Evolutionary conservation across 2,329 filamentous ascomycete species (phyloP).

Genomic region (Fusarium floridanum): DNA sequence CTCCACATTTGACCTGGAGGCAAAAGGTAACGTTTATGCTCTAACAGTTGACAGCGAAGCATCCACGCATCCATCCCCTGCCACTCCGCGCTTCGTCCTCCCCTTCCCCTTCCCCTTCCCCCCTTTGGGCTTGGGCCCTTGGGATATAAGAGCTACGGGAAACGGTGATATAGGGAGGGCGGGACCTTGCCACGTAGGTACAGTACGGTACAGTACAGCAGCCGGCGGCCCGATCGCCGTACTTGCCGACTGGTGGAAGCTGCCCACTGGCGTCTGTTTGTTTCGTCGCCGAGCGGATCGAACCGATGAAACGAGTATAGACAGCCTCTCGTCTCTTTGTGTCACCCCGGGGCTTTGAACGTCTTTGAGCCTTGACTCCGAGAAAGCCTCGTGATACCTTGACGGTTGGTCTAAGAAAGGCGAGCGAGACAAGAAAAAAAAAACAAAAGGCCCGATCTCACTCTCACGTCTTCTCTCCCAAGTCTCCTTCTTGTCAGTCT

Average conservation of each 20-base stretch:
- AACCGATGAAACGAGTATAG: conserved; percentile 29
- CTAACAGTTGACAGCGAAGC: conserved; percentile 10
- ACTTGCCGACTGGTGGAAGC: conserved; percentile 36
- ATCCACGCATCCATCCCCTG: conserved; percentile 18
- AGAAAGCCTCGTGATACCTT: conserved; percentile 29
- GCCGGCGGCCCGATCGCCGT: conserved; percentile 31
- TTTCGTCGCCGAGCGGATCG: conserved; percentile 25
- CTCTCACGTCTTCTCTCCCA: not conserved
- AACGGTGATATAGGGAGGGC: conserved; percentile 37
- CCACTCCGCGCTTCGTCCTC: conserved; percentile 25
- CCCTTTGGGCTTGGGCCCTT: not conserved
- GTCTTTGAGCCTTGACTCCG: conserved; percentile 11
- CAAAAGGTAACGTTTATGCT: conserved; percentile 37
- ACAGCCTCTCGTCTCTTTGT: conserved; percentile 16
- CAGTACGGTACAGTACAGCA: conserved; percentile 5
- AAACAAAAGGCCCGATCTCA: conserved; percentile 32
- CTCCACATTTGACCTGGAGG: conserved; percentile 41
- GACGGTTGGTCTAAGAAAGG: conserved; percentile 23
- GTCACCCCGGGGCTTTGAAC: conserved; percentile 24
- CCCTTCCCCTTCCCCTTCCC: not conserved
- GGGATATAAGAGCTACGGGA: conserved; percentile 28
- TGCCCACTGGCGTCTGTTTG: conserved; percentile 8
- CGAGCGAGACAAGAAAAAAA: conserved; percentile 7
- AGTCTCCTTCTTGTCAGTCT: not conserved
- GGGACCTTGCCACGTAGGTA: conserved; percentile 36